phyloP scores from a whole-genome alignment of 2,329 filamentous ascomycete species.

The Paradendryphiella salina region DNA sequence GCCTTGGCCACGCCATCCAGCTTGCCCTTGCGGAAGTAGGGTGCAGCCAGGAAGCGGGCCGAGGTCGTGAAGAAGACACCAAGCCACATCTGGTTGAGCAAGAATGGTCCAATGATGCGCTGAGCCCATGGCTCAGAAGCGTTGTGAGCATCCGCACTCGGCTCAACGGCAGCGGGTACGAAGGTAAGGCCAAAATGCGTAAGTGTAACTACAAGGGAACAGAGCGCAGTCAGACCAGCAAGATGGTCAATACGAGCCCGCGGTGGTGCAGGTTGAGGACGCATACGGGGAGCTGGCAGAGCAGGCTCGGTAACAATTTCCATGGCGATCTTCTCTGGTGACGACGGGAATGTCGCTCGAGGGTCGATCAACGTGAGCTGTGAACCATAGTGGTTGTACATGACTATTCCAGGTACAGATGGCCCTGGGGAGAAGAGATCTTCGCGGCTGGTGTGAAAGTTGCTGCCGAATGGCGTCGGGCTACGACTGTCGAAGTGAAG shows the following conservation, averaged over 20 bases:
- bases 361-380: constrained; percentile 23
- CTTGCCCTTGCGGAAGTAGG: constrained; percentile 51
- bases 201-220: constrained; percentile 51
- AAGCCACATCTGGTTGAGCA: constrained; percentile 54
- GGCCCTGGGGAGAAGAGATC: constrained; percentile 11
- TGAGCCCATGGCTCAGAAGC: constrained; percentile 48
- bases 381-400: constrained; percentile 9
- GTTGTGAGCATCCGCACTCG: constrained; percentile 45
- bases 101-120: constrained; percentile 50
- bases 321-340: constrained; percentile 34
- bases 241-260: constrained; percentile 51
- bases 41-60: constrained; percentile 51
- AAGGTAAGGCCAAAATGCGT: constrained; percentile 54
- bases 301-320: constrained; percentile 37
- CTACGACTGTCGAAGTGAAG: constrained; percentile 29
- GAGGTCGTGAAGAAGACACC: constrained; percentile 56
- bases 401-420: background rate
- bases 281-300: constrained; percentile 37
- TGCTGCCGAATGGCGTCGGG: constrained; percentile 28
- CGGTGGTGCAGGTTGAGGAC: constrained; percentile 28
- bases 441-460: constrained; percentile 22
- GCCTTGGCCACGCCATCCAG: constrained; percentile 51
- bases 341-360: background rate
- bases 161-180: constrained; percentile 44
- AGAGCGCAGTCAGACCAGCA: constrained; percentile 52